Evolutionary conservation across 306 rosid species (phyloP).

Genomic region (Alnus glutinosa): DNA sequence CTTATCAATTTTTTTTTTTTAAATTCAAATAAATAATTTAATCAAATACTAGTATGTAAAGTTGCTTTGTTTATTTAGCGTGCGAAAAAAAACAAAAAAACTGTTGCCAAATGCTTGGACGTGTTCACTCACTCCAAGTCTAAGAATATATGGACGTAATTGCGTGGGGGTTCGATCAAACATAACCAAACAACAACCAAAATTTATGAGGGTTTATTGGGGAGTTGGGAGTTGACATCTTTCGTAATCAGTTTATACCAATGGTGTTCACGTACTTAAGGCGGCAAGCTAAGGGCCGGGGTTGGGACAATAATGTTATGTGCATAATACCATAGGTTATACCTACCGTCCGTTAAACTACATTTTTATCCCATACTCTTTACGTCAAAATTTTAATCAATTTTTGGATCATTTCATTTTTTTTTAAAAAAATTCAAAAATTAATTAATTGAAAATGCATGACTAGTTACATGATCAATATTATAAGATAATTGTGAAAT

Average conservation of each 20-base stretch:
- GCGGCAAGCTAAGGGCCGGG: background rate
- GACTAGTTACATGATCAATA: no score
- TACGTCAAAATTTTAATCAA: no score
- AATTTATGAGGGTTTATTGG: slow-evolving; percentile 41
- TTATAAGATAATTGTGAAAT: no score
- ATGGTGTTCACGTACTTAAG: background rate
- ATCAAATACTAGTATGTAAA: background rate
- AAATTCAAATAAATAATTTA: no score
- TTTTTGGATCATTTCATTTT: no score
- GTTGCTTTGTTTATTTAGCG: background rate
- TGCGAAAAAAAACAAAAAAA: background rate
- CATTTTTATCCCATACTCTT: no score
- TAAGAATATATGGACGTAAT: no score
- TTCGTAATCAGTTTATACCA: background rate
- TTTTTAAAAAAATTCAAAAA: no score
- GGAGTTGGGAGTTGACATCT: slow-evolving; percentile 33
- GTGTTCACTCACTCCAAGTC: background rate
- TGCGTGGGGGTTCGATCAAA: background rate
- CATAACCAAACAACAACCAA: slow-evolving; percentile 45
- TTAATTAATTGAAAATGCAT: no score
- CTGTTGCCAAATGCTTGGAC: background rate
- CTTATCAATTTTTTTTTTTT: no score
- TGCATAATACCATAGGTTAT: background rate
- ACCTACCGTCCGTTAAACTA: no score
- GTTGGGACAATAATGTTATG: background rate